Evolutionary conservation across 2,329 filamentous ascomycete species (phyloP).

Genomic region (Xylariales sp.): DNA sequence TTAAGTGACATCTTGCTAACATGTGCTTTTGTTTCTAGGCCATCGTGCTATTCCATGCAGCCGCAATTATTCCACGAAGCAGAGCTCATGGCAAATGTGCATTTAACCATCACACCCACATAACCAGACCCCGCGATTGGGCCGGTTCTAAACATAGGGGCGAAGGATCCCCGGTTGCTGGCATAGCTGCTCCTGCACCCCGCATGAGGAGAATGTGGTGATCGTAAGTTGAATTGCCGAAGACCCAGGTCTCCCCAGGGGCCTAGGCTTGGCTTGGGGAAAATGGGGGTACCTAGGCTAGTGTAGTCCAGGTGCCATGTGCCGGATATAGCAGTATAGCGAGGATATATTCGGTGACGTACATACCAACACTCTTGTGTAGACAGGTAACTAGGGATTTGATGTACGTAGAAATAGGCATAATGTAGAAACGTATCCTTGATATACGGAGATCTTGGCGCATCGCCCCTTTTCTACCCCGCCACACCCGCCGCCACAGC

Average conservation of each 20-base stretch:
- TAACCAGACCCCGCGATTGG: conserved; percentile 16
- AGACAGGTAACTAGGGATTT: too few species aligned
- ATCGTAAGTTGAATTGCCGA: conserved; percentile 4
- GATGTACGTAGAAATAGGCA: too few species aligned
- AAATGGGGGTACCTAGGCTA: neutral
- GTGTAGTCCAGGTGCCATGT: neutral
- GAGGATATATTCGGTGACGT: neutral
- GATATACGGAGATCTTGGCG: too few species aligned
- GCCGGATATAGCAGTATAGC: neutral
- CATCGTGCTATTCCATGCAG: conserved; percentile 8
- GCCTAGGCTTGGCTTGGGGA: conserved; percentile 6
- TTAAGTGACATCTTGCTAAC: neutral
- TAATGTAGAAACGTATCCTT: too few species aligned
- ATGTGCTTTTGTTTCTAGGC: neutral
- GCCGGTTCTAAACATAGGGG: conserved; percentile 9
- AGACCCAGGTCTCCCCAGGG: conserved; percentile 1
- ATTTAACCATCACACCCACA: conserved; percentile 24
- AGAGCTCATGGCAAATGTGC: neutral
- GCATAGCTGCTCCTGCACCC: conserved; percentile 11
- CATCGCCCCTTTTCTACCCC: too few species aligned
- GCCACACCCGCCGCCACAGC: too few species aligned
- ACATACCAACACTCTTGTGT: neutral
- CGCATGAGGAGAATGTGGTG: conserved; percentile 27
- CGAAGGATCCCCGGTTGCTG: neutral
- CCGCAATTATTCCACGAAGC: conserved; percentile 31